Evolutionary conservation across 768 basidiomycete genomes (phyloP).

Genomic region (Russula emetica): DNA sequence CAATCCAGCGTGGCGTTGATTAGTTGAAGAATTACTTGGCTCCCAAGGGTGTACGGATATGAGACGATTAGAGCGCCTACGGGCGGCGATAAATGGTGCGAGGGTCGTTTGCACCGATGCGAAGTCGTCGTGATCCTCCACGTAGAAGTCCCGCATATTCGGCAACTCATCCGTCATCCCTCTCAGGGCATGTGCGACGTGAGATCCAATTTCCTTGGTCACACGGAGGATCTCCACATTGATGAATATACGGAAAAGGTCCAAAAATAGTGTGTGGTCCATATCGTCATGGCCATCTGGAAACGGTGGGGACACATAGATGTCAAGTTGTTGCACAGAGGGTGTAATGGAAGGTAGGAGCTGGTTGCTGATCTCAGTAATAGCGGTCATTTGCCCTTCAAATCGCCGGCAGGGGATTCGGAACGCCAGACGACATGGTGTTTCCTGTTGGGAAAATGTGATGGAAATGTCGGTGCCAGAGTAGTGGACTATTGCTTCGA

Average conservation of each 20-base stretch:
- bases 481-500: not conserved
- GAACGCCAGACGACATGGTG: not conserved
- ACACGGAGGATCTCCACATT: not conserved
- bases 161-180: not conserved
- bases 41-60: not conserved
- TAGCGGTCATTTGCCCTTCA: not conserved
- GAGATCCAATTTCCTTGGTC: not conserved
- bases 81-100: not conserved
- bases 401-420: not conserved
- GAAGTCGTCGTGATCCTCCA: not conserved
- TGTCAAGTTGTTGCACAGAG: slow-evolving; percentile 3
- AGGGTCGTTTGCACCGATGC: not conserved
- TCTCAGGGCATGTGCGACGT: not conserved
- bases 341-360: not conserved
- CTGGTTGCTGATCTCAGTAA: not conserved
- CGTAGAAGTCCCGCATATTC: not conserved
- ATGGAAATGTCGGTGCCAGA: not conserved
- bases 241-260: not conserved
- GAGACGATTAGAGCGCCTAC: not conserved
- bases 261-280: not conserved
- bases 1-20: not conserved
- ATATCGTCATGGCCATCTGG: not conserved
- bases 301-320: slow-evolving; percentile 1
- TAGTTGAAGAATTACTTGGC: not conserved
- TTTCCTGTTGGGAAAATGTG: not conserved